Evolutionary conservation across 441 rosid genomes (phyloP).

Genomic region (Rhodomyrtus psidioides): DNA sequence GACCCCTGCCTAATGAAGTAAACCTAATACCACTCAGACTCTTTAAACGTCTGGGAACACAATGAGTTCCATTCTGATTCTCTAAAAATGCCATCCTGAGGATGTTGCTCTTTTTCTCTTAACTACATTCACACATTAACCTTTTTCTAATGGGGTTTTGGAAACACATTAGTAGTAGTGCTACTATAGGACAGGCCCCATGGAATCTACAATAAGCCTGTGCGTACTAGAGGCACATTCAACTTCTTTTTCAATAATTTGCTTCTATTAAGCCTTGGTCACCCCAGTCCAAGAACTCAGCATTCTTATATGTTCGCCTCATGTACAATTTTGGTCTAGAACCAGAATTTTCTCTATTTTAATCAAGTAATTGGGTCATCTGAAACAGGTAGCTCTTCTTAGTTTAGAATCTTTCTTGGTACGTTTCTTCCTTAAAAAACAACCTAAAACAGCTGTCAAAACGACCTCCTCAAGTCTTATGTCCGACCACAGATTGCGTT

Average conservation of each 20-base stretch:
- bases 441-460: neutral
- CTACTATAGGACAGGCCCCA: neutral
- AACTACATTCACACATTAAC: neutral
- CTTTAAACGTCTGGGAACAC: neutral
- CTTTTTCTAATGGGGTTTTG: neutral
- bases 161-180: neutral
- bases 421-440: neutral
- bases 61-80: neutral
- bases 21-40: neutral
- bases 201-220: neutral
- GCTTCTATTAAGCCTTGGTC: neutral
- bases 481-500: neutral
- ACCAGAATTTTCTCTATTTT: neutral
- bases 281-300: neutral
- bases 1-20: neutral
- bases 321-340: neutral
- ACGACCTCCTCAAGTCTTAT: neutral
- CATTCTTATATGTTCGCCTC: neutral
- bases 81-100: neutral
- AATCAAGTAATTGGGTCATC: neutral
- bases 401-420: neutral
- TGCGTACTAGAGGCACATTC: neutral
- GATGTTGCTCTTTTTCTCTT: neutral
- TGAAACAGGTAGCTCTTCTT: neutral
- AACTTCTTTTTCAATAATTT: neutral